A percentile compares a stretch with the other conserved stretches of the same genome.
Conservation (phyloP, 1,284 basidiomycete genomes). For the Cryptococcus amylolentus region DNA sequence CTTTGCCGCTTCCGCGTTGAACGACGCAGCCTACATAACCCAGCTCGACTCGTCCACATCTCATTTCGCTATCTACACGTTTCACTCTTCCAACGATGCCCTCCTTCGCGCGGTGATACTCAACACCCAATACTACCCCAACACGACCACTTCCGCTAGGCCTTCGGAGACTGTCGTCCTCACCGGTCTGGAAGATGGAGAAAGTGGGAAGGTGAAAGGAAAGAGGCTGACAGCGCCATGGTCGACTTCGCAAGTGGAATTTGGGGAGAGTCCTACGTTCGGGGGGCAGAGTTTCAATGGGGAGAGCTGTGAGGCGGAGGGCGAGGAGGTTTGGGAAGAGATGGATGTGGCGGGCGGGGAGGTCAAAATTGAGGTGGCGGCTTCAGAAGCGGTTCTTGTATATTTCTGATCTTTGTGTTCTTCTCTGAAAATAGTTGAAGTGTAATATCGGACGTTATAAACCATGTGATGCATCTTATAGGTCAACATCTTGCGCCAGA, state of each 20-base stretch:
- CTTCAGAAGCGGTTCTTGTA: constrained; percentile 52
- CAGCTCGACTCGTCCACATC: constrained; percentile 50
- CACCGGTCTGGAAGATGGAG: constrained; percentile 30
- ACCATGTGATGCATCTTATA: no score
- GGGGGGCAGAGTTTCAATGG: constrained; percentile 47
- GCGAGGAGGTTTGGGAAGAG: constrained; percentile 42
- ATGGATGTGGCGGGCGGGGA: constrained; percentile 35
- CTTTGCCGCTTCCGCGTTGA: constrained; percentile 48
- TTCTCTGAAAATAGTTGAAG: no score
- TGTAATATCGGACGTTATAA: no score
- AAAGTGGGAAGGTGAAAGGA: constrained; percentile 21
- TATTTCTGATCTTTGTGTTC: not conserved
- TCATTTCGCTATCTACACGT: constrained; percentile 48
- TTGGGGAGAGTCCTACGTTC: constrained; percentile 50
- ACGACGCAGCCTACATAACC: constrained; percentile 33
- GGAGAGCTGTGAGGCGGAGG: constrained; percentile 31
- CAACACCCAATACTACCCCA: constrained; percentile 51
- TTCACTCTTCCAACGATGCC: constrained; percentile 30
- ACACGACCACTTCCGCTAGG: constrained; percentile 36
- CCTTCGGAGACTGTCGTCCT: constrained; percentile 39
- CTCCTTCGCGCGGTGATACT: constrained; percentile 48
- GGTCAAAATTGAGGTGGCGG: constrained; percentile 43
- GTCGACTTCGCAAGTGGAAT: constrained; percentile 45
- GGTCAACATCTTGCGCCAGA: no score
- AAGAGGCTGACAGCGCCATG: constrained; percentile 50